phyloP scores from a whole-genome alignment of 2,329 filamentous ascomycete species.

The Rosellinia necatrix region DNA sequence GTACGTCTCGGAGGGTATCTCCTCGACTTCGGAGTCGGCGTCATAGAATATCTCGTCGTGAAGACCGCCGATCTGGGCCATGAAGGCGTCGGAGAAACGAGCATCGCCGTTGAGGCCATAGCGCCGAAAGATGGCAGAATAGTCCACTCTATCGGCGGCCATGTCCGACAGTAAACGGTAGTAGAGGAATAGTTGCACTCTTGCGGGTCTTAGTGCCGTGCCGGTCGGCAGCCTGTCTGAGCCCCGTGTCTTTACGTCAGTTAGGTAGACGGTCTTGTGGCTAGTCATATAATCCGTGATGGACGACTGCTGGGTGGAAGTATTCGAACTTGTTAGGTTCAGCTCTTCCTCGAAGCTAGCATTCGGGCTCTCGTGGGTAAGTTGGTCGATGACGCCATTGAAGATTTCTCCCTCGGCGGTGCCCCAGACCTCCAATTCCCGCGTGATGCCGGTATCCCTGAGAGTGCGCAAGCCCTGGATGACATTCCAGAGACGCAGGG shows the following conservation, averaged over 20 bases:
- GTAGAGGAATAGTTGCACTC: conserved; percentile 89
- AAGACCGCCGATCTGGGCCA: conserved; percentile 72
- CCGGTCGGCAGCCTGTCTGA: conserved; percentile 67
- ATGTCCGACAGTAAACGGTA: conserved; percentile 81
- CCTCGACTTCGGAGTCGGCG: conserved; percentile 34
- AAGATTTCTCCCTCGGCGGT: conserved; percentile 79
- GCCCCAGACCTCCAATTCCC: conserved; percentile 86
- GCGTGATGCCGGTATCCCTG: conserved; percentile 70
- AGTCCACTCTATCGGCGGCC: conserved; percentile 71
- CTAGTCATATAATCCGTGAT: conserved; percentile 48
- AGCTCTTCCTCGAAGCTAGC: conserved; percentile 68
- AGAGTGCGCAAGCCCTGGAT: conserved; percentile 81
- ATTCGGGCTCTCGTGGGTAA: conserved; percentile 79
- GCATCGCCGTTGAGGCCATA: conserved; percentile 70
- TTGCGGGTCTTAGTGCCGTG: conserved; percentile 71
- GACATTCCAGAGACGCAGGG: conserved; percentile 85
- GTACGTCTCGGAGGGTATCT: conserved; percentile 25
- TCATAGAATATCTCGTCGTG: conserved; percentile 69
- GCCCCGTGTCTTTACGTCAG: conserved; percentile 85
- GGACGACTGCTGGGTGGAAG: conserved; percentile 42
- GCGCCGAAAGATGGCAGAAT: conserved; percentile 68
- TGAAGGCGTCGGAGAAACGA: conserved; percentile 77
- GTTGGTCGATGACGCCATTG: conserved; percentile 86
- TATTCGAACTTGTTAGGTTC: conserved; percentile 43
- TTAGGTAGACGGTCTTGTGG: conserved; percentile 66